Percentiles rank a stretch among this genome's conserved stretches.
These are phyloP conservation scores for Stylonectria norvegica DNA, from an alignment of 2,329 filamentous ascomycete genomes.

Conservation along the genomic window DNA sequence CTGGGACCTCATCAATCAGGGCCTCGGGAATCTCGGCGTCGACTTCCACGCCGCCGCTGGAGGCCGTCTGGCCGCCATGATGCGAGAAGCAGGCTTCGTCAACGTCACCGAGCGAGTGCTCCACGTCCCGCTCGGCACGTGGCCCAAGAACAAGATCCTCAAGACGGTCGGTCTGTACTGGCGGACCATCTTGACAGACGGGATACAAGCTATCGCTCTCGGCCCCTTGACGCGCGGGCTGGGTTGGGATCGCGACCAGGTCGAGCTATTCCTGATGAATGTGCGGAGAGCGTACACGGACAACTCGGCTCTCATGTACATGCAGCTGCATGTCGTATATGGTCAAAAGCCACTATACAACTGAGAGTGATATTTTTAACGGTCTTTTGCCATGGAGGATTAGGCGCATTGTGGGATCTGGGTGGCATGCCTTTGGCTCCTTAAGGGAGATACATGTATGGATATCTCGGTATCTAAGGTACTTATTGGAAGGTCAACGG, in stretches of 20 bases:
- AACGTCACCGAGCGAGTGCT: conserved; percentile 50
- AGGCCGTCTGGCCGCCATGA: conserved; percentile 40
- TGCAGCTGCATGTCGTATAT: conserved; percentile 54
- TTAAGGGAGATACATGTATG: too few relatives aligned
- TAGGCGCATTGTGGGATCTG: too few relatives aligned
- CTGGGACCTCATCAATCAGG: conserved; percentile 45
- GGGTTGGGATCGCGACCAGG: conserved; percentile 46
- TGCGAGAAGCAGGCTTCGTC: conserved; percentile 49
- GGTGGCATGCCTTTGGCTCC: too few relatives aligned
- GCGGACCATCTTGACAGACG: conserved; percentile 48
- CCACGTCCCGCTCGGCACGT: conserved; percentile 52
- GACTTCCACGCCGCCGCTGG: conserved; percentile 43
- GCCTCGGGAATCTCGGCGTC: conserved; percentile 43
- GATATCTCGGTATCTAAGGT: too few relatives aligned
- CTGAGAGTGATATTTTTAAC: conserved; percentile 6
- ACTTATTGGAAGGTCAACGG: too few relatives aligned
- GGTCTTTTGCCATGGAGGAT: too few relatives aligned
- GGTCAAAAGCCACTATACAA: conserved; percentile 46
- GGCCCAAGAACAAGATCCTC: conserved; percentile 49
- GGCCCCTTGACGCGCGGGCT: conserved; percentile 50
- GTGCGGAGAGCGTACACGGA: conserved; percentile 49
- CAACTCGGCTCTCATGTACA: conserved; percentile 46
- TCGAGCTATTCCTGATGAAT: conserved; percentile 46
- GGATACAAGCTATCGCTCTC: conserved; percentile 49
- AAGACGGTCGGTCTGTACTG: conserved; percentile 52